A percentile compares a stretch with the other conserved stretches of the same genome.
phyloP scores from a whole-genome alignment of 805 yeast species.

The Barnettozyma sp. region DNA sequence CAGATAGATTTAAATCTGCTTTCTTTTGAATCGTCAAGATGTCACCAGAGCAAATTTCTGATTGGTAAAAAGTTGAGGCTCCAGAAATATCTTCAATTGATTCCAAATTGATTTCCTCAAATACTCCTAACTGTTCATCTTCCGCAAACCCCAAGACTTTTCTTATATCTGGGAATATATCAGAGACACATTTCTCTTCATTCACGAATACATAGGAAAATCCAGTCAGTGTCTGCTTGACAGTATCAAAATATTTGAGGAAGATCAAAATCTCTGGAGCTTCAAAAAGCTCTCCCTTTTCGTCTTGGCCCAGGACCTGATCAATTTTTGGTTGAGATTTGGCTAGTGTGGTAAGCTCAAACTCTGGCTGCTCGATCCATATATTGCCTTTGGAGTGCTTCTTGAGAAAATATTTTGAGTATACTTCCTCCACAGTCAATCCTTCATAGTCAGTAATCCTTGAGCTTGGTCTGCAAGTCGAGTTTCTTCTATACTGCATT shows the following conservation, averaged over 20 bases:
- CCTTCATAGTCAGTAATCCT: conserved; percentile 30
- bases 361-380: conserved; percentile 56
- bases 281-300: conserved; percentile 19
- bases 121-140: conserved; percentile 32
- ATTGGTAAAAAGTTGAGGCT: conserved; percentile 40
- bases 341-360: conserved; percentile 21
- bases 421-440: conserved; percentile 45
- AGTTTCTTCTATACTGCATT: conserved; percentile 61
- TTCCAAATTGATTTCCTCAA: conserved; percentile 56
- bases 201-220: conserved; percentile 51
- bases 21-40: conserved; percentile 36
- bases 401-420: conserved; percentile 38
- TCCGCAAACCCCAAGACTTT: conserved; percentile 34
- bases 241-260: conserved; percentile 61
- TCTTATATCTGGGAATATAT: conserved; percentile 36
- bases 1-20: conserved; percentile 8
- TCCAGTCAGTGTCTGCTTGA: conserved; percentile 51
- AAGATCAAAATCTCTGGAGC: conserved; percentile 33
- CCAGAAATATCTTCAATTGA: conserved; percentile 37
- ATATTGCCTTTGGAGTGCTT: conserved; percentile 47
- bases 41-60: conserved; percentile 64
- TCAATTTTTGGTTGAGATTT: conserved; percentile 4
- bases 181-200: conserved; percentile 38
- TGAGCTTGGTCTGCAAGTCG: conserved; percentile 57
- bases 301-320: conserved; percentile 11